Percentiles rank a stretch among this genome's conserved stretches.
Evolutionary conservation across 192 early-diverging fungal genomes (phyloP).

Genomic region (Linderina pennispora): DNA sequence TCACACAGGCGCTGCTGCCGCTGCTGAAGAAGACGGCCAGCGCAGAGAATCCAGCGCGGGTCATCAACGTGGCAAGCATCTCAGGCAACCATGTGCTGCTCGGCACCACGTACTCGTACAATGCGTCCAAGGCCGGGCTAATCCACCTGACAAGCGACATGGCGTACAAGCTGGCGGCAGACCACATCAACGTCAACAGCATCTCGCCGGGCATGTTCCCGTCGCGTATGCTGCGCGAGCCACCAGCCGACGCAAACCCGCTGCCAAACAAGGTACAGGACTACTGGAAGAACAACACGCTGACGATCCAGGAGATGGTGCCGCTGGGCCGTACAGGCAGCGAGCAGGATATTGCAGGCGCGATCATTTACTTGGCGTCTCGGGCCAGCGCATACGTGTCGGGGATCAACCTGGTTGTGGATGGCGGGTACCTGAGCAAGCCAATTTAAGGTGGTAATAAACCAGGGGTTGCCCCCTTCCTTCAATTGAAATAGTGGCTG

Average conservation of each 20-base stretch:
- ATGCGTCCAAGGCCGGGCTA: conserved; percentile 60
- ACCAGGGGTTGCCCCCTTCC: no score
- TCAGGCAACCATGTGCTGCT: conserved; percentile 45
- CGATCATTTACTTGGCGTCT: conserved; percentile 67
- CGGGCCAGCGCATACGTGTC: conserved; percentile 65
- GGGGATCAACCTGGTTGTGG: conserved; percentile 68
- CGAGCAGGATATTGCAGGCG: conserved; percentile 73
- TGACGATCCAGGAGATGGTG: conserved; percentile 42
- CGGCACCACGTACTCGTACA: conserved; percentile 55
- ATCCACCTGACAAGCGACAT: conserved; percentile 58
- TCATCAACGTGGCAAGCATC: conserved; percentile 78
- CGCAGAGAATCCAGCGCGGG: conserved; percentile 51
- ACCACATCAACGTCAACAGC: conserved; percentile 50
- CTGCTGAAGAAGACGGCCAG: conserved; percentile 53
- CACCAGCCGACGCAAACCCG: conserved; percentile 17
- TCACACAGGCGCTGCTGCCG: conserved; percentile 61
- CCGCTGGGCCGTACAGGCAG: conserved; percentile 70
- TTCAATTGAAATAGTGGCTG: no score
- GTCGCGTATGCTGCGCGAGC: conserved; percentile 59
- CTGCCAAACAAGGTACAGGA: neutral
- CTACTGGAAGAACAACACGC: no score
- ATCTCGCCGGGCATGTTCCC: conserved; percentile 59
- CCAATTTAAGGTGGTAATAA: no score
- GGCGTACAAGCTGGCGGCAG: conserved; percentile 46
- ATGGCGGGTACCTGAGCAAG: conserved; percentile 51